Evolutionary conservation across 176 grass and related monocot species (phyloP), one percentile per base, ranked within the genome.

Genomic region (Carex cristatella): DNA sequence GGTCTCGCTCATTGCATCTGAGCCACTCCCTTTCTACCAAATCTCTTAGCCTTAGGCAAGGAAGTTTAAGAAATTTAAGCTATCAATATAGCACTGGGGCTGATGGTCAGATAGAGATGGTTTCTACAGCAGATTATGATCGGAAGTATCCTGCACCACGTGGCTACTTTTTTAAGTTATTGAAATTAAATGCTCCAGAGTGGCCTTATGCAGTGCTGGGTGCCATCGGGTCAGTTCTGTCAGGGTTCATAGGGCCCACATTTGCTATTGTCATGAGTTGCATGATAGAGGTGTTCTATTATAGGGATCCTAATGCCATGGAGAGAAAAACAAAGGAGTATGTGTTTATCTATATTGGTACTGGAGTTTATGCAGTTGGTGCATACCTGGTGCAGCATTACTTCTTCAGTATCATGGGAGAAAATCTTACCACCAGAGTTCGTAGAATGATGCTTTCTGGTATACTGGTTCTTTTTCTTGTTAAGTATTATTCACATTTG

Each of bases 371-470:
- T 88, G 93, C 93, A 5, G 93, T 99, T 5, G 86, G 91, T 76
- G 93, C 93, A 83, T 99, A 99, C 85, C 84, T 96, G 73, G 69
- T 99, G 18, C 97, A 99, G 79, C 97, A 99, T 87, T 99, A 99
- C 57, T 99, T 99, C 90, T 96, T 95, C 72, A 99, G 93, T 72
- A 95, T 99, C 56, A 99, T 99, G 97, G 97, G 97, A 85, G 97
- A 99, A 90, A 99, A 99, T 87, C 93, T 99, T 63, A 99, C 97
- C 33, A 99, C 97, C 48, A 90, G 97, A 57, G 97, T 99, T 76
- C 85, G 97, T 10, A 87, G 93, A 87, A 95, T 99, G 91, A 99
- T 99, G 97, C 88, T 99, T 56, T 91, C 93, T 0, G 87, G 97
- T 99, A 99, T 74, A 80, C 69, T 44, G 18, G 12, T 56, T 84